Conservation (phyloP, 257 asterid genomes). For the Capsicum chinense region DNA sequence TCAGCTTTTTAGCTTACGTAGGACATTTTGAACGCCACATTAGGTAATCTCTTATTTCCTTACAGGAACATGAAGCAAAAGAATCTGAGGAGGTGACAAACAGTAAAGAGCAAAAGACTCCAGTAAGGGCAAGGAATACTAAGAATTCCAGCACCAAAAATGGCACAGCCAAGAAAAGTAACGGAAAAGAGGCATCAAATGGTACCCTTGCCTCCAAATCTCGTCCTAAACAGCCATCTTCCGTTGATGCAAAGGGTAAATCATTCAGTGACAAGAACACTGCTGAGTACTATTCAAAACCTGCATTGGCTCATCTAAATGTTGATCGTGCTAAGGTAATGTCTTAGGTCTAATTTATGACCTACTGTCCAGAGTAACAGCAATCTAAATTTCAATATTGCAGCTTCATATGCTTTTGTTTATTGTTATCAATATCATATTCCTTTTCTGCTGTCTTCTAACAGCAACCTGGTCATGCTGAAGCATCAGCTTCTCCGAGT, state of each 20-base stretch:
- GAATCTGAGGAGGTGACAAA: slow-evolving; percentile 32
- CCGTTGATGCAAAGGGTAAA: slow-evolving; percentile 38
- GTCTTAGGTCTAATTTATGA: slow-evolving; percentile 7
- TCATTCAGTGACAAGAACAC: slow-evolving; percentile 37
- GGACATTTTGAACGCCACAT: not conserved
- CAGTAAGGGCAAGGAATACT: slow-evolving; percentile 37
- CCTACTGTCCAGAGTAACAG: not conserved
- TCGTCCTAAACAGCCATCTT: slow-evolving; percentile 31
- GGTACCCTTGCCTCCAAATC: slow-evolving; percentile 35
- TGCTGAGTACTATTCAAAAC: slow-evolving; percentile 37
- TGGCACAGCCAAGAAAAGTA: slow-evolving; percentile 37
- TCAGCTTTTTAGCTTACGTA: not conserved
- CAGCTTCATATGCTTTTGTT: slow-evolving; percentile 19
- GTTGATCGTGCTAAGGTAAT: slow-evolving; percentile 39
- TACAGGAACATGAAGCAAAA: slow-evolving; percentile 36
- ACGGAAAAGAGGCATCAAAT: slow-evolving; percentile 40
- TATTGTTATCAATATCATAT: slow-evolving; percentile 26
- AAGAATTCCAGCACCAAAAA: slow-evolving; percentile 37
- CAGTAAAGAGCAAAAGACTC: slow-evolving; percentile 34
- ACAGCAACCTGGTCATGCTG: slow-evolving; percentile 47
- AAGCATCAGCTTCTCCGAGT: slow-evolving; percentile 34
- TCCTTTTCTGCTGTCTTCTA: slow-evolving; percentile 25
- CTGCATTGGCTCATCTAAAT: slow-evolving; percentile 29
- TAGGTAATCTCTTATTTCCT: slow-evolving; percentile 6
- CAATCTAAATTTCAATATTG: slow-evolving; percentile 18